Conservation (phyloP, 371 early-diverging fungal species). For the Basidiobolus meristosporus region DNA sequence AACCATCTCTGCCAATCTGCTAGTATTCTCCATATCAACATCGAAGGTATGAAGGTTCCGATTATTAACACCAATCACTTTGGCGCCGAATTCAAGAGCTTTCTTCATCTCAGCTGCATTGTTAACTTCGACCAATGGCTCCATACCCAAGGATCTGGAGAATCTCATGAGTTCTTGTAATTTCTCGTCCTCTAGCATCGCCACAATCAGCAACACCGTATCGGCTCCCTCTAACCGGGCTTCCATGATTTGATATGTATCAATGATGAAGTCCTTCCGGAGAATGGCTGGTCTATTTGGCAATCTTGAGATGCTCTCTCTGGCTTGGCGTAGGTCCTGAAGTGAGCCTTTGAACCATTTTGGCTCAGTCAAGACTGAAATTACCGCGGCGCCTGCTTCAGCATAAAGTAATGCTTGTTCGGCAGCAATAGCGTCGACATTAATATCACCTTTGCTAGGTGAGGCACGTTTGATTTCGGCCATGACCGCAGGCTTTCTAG, state of each 20-base stretch:
- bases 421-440: slow-evolving; percentile 59
- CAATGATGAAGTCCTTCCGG: slow-evolving; percentile 93
- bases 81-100: slow-evolving; percentile 64
- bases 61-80: slow-evolving; percentile 91
- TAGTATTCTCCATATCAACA: slow-evolving; percentile 77
- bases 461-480: slow-evolving; percentile 96
- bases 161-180: slow-evolving; percentile 45
- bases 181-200: slow-evolving; percentile 58
- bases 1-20: slow-evolving; percentile 51
- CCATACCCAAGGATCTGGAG: slow-evolving; percentile 70
- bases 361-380: slow-evolving; percentile 93
- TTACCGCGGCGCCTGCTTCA: slow-evolving; percentile 71
- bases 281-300: slow-evolving; percentile 79
- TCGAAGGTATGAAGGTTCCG: slow-evolving; percentile 89
- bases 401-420: slow-evolving; percentile 74
- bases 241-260: slow-evolving; percentile 86
- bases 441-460: slow-evolving; percentile 88
- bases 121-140: slow-evolving; percentile 95
- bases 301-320: slow-evolving; percentile 33
- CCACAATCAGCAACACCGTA: slow-evolving; percentile 86
- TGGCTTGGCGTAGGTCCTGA: slow-evolving; percentile 72
- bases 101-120: slow-evolving; percentile 70
- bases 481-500: slow-evolving; percentile 44
- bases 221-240: slow-evolving; percentile 85
- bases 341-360: slow-evolving; percentile 91